Evolutionary conservation across 129 eudicot genomes (phyloP).

Genomic region (Saussurea involucrata): DNA sequence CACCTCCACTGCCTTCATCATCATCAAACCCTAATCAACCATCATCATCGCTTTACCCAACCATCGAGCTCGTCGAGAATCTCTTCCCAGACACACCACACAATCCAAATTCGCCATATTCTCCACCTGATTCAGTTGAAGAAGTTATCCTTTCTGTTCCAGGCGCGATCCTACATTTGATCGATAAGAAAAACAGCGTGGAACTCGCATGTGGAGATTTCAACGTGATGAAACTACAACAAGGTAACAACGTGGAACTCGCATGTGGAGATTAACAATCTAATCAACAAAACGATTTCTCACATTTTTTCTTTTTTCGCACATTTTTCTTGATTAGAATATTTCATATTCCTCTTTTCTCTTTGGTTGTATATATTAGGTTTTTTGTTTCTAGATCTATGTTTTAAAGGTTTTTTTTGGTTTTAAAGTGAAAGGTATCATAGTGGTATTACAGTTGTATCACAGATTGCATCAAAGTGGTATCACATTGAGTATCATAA

Average conservation of each 20-base stretch:
- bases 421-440: too few relatives aligned
- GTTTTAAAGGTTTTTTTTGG: too few relatives aligned
- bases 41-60: slow-evolving; percentile 41
- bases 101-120: not conserved
- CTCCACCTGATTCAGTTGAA: slow-evolving; percentile 41
- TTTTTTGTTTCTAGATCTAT: too few relatives aligned
- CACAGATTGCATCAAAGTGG: too few relatives aligned
- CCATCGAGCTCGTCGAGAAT: slow-evolving; percentile 33
- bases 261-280: too few relatives aligned
- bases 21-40: slow-evolving; percentile 31
- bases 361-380: too few relatives aligned
- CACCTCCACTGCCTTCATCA: slow-evolving; percentile 26
- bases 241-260: slow-evolving; percentile 46
- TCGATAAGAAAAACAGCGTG: slow-evolving; percentile 69
- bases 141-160: slow-evolving; percentile 53
- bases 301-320: too few relatives aligned
- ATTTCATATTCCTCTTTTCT: too few relatives aligned
- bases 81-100: slow-evolving; percentile 41
- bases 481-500: too few relatives aligned
- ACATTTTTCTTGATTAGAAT: too few relatives aligned
- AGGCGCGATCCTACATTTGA: slow-evolving; percentile 75
- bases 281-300: too few relatives aligned
- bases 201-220: slow-evolving; percentile 72
- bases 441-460: too few relatives aligned
- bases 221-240: slow-evolving; percentile 43